A percentile compares a stretch with the other conserved stretches of the same genome.
Conservation (phyloP, 495 filamentous ascomycete genomes). For the Lophiotrema nucula region DNA sequence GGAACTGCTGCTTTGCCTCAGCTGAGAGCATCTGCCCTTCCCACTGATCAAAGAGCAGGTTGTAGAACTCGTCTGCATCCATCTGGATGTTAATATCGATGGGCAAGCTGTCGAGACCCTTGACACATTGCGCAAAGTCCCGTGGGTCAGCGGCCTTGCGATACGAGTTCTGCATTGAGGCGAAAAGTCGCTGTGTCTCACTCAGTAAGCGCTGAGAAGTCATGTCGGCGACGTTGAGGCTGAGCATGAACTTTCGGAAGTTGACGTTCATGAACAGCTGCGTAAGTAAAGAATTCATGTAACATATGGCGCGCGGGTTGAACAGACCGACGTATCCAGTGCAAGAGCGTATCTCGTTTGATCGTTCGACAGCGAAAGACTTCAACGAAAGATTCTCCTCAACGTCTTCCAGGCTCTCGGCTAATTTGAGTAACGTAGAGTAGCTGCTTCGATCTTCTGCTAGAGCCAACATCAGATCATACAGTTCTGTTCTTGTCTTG, state of each 20-base stretch:
- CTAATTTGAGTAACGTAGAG: constrained; percentile 44
- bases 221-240: constrained; percentile 54
- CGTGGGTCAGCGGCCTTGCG: constrained; percentile 69
- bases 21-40: constrained; percentile 73
- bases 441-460: constrained; percentile 51
- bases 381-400: constrained; percentile 40
- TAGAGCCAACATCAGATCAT: constrained; percentile 60
- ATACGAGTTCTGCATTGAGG: constrained; percentile 77
- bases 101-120: constrained; percentile 76
- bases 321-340: constrained; percentile 79
- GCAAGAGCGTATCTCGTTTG: constrained; percentile 66
- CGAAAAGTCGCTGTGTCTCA: constrained; percentile 80
- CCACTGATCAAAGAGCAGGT: constrained; percentile 85
- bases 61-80: constrained; percentile 98
- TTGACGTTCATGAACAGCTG: constrained; percentile 95
- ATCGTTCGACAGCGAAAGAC: constrained; percentile 54
- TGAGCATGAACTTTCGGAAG: constrained; percentile 83
- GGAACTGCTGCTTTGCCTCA: constrained; percentile 70
- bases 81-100: constrained; percentile 90
- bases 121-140: constrained; percentile 69
- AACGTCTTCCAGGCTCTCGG: constrained; percentile 55
- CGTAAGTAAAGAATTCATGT: constrained; percentile 91
- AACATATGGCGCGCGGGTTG: constrained; percentile 96
- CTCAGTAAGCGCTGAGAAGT: constrained; percentile 65
- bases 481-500: constrained; percentile 61